Base-by-base conservation (phyloP, 352 stramenopile species). In the Ophiocytium majus region DNA sequence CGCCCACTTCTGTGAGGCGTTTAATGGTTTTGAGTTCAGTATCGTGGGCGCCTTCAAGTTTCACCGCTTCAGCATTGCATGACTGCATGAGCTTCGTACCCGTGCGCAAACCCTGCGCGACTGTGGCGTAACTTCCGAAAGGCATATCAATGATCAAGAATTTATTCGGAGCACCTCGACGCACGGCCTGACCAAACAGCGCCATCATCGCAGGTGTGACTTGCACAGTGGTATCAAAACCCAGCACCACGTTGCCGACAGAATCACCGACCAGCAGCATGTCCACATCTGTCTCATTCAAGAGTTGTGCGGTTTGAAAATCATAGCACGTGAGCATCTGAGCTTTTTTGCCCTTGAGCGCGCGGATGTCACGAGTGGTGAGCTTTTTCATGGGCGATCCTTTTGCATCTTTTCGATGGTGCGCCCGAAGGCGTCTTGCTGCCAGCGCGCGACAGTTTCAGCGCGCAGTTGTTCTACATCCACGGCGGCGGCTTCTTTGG, bases 211-310 rank as follows among this genome's bases (percentile, higher is more conserved):
- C 57, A 23, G 28, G 57, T 23, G 57, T 71, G 57, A 71, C 57
- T 71, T 71, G 19, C 28, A 71, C 57, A 23, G 57, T 71, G 23
- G 57, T 71, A 23, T 71, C 57, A 71, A 23, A 71, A 28, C 57
- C 57, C 28, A 71, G 57, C 19, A 71, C 28, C 57, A 71, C 57
- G 28, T 71, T 71, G 57, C 57, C 57, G 57, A 71, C 57, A 28
- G 19, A 23, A 28, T 71, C 57, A 23, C 57, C 57, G 57, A 71
- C 57, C 23, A 71, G 57, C 23, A 71, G 23, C 57, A 71, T 71
- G 57, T 71, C 57, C 19, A 71, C 19, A 71, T 23, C 57, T 71
- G 57, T 23, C 28, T 71, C 57, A 71, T 71, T 71, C 57, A 71
- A 23, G 19, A 71, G 28, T 28, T 23, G 23, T 71, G 57, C 57